Conservation (phyloP, 768 basidiomycete species). For the Panaeolus cyanescens region DNA sequence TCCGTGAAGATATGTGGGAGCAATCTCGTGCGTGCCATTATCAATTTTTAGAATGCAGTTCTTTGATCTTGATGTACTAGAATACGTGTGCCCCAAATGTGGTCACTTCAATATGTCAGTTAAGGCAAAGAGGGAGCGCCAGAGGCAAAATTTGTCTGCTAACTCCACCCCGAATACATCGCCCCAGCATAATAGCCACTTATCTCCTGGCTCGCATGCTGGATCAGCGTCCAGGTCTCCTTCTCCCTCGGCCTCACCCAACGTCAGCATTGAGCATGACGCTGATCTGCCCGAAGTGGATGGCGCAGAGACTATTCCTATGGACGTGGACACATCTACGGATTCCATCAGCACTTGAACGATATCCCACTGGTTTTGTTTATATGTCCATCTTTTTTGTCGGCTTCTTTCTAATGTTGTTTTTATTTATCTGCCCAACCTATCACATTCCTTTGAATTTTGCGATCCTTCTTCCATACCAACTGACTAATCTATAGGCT, state of each 20-base stretch:
- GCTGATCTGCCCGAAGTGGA: conserved; percentile 24
- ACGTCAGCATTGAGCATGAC: conserved; percentile 7
- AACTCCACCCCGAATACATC: conserved; percentile 15
- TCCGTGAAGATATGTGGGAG: conserved; percentile 80
- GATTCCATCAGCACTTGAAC: not conserved
- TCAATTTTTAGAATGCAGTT: not conserved
- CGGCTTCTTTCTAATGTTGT: conserved; percentile 1
- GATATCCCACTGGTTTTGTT: not conserved
- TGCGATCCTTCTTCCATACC: not conserved
- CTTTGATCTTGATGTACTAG: conserved; percentile 36
- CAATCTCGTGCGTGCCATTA: conserved; percentile 66
- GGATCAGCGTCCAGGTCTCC: conserved; percentile 8
- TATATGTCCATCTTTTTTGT: not conserved
- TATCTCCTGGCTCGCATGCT: not conserved
- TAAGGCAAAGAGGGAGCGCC: conserved; percentile 33
- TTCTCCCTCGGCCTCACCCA: conserved; percentile 5
- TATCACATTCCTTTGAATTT: not conserved
- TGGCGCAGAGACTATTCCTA: conserved; percentile 22
- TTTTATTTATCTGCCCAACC: not conserved
- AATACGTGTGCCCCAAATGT: conserved; percentile 87
- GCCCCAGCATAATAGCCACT: conserved; percentile 5
- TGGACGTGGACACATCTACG: conserved; percentile 30
- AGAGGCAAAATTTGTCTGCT: conserved; percentile 16
- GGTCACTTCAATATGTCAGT: conserved; percentile 73
- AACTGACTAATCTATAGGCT: not conserved